Evolutionary conservation across 768 basidiomycete species (phyloP), one percentile per base, ranked within the genome.

Genomic region (Trametes gibbosa): DNA sequence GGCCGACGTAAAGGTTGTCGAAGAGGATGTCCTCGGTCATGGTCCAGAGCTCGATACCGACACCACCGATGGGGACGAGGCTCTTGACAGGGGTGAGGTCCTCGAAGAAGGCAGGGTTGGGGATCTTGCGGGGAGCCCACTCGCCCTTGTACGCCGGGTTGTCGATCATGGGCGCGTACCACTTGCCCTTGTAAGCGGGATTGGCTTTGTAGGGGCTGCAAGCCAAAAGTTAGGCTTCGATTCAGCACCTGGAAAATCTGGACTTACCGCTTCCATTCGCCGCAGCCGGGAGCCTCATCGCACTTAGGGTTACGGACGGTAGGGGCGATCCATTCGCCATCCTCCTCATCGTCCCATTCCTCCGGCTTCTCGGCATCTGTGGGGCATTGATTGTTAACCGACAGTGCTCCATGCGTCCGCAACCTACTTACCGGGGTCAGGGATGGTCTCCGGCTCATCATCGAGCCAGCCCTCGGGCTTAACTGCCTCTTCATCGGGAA

Each of bases 261-360:
- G 63, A 48, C 63, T 8, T 72, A 90, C 86, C 84, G 84, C 71
- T 86, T 87, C 96, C 96, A 99, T 74, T 88, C 86, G 69, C 97
- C 97, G 69, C 97, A 99, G 27, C 97, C 97, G 67, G 94, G 84
- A 61, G 85, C 95, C 56, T 86, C 89, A 63, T 84, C 79, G 71
- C 97, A 98, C 71, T 85, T 89, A 63, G 96, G 92, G 83, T 99
- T 99, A 59, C 82, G 75, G 56, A 98, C 79, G 56, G 85, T 85
- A 29, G 97, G 95, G 7, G 95, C 82, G 64, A 98, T 84, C 95
- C 95, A 99, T 71, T 98, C 96, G 73, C 97, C 97, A 66, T 99
- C 96, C 72, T 98, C 97, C 71, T 98, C 97, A 67, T 98, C 96
- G 68, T 97, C 95, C 97, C 97, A 99, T 74, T 99, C 97, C 72